Base-by-base conservation (phyloP, 2,329 filamentous ascomycete species). In the Exophiala calicioides region DNA sequence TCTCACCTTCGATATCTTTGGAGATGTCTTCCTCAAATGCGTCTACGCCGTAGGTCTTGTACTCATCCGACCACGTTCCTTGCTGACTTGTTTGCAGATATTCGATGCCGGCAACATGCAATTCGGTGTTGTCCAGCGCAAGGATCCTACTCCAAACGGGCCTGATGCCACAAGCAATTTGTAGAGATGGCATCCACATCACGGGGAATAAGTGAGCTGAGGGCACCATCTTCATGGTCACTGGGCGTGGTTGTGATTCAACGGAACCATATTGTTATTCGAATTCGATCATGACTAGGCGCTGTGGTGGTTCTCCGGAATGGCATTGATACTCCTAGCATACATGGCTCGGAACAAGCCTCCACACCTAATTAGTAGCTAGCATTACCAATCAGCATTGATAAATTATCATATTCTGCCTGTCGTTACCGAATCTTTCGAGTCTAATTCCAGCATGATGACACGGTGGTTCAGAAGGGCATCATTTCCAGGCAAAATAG, bases 21-120 rank as follows among this genome's bases (percentile, higher is more conserved):
- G 82, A 4, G 81, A 80, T 55, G 76, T 76, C 2, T 83, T 82
- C 60, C 64, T 86, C 64, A 84, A 84, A 70, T 78, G 74, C 18
- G 69, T 84, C 44, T 86, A 86, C 60, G 80, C 78, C 44, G 76
- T 80, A 62, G 68, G 76, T 69, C 1, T 29, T 29, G 18, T 27
- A 18, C 19, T n/a, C n/a, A n/a, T 23, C 5, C 3, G 15, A 36
- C 15, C 7, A 21, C 24, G 13, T 15, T 5, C 4, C 5, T 4
- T 10, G 15, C 8, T 19, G 13, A 7, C 15, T 21, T 18, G 5
- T 20, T 31, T 15, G 30, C 48, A 79, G 76, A 74, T 85, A 47
- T 85, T 84, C 62, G 81, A 85, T 59, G 75, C 79, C 45, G 80
- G 80, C 40, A 78, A 80, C 53, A 72, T 65, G 58, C 77, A 75